Conservation (phyloP, 345 rosid genomes). For the Eucalyptus brandiana region DNA sequence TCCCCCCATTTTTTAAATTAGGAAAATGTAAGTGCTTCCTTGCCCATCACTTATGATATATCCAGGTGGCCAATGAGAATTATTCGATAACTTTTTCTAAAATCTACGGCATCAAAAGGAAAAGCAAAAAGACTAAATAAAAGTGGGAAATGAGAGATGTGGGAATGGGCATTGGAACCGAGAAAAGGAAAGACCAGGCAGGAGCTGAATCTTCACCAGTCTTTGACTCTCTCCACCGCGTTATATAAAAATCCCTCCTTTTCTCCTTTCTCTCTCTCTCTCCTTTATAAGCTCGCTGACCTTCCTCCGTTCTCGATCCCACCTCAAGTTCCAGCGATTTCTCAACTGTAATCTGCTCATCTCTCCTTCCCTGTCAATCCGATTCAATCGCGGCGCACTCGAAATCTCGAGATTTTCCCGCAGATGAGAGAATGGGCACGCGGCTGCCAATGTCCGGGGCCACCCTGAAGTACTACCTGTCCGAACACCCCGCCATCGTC, state of each 20-base stretch:
- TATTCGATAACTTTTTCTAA: background rate
- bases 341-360: background rate
- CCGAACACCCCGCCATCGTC: constrained; percentile 72
- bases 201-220: background rate
- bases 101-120: background rate
- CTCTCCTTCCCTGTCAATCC: background rate
- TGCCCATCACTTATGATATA: background rate
- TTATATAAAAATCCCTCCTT: background rate
- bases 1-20: background rate
- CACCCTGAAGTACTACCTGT: constrained; percentile 25
- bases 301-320: background rate
- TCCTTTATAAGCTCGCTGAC: background rate
- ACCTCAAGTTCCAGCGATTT: background rate
- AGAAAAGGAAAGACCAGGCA: background rate
- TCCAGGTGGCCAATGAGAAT: background rate
- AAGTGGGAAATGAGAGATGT: background rate
- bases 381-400: background rate
- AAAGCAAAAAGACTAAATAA: background rate
- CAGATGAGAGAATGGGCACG: background rate
- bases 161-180: background rate
- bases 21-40: background rate
- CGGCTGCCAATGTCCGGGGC: background rate
- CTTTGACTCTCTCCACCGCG: background rate
- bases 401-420: background rate
- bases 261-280: background rate